These are phyloP conservation scores for Gossypium arboreum DNA, from an alignment of 345 rosid species.

Conservation along the genomic window DNA sequence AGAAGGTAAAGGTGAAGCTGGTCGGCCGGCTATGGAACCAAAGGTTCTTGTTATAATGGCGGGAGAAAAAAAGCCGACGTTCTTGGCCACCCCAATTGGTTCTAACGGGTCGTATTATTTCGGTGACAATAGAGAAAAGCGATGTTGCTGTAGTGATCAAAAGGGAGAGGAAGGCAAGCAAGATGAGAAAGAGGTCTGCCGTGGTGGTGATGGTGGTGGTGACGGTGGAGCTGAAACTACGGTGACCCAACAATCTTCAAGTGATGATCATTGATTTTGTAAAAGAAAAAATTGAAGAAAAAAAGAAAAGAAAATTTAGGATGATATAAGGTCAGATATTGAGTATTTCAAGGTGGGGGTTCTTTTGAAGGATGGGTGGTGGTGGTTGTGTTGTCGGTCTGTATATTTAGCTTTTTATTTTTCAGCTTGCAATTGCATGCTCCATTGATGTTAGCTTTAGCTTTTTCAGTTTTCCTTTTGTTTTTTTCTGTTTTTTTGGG, in stretches of 20 bases:
- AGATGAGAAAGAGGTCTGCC: slow-evolving; percentile 19
- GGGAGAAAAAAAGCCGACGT: slow-evolving; percentile 64
- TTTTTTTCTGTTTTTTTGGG: neutral
- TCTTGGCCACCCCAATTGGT: slow-evolving; percentile 66
- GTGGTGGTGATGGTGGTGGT: slow-evolving; percentile 16
- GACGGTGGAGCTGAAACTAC: slow-evolving; percentile 5
- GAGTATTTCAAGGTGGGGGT: slow-evolving; percentile 15
- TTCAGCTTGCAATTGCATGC: neutral
- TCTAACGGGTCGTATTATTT: slow-evolving; percentile 35
- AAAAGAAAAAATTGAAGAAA: no score
- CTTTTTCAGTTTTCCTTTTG: neutral
- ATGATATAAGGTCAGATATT: neutral
- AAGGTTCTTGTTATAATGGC: slow-evolving; percentile 89
- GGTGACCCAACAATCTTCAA: slow-evolving; percentile 7
- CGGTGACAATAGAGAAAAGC: slow-evolving; percentile 34
- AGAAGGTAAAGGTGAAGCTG: slow-evolving; percentile 27
- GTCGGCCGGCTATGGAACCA: slow-evolving; percentile 41
- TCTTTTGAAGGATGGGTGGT: no score
- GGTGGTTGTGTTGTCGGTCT: neutral
- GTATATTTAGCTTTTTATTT: neutral
- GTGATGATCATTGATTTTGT: slow-evolving; percentile 13
- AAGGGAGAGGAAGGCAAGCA: slow-evolving; percentile 19
- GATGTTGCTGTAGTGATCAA: slow-evolving; percentile 28
- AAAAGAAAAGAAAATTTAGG: neutral
- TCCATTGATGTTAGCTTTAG: neutral